Conservation (phyloP, 331 rosid species). For the Quercus lobata region DNA sequence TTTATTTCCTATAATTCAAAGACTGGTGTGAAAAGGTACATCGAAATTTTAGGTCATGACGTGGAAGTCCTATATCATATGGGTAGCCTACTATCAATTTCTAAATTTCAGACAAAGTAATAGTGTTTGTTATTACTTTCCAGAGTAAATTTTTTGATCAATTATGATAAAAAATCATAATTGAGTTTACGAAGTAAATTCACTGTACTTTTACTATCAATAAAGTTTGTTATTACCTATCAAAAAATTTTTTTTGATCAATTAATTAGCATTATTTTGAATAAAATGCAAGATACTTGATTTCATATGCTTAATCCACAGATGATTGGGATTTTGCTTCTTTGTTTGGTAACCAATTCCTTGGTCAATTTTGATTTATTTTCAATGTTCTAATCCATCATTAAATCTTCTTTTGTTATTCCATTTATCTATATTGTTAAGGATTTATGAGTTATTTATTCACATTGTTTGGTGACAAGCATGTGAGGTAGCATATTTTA, state of each 20-base stretch:
- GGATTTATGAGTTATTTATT: too few relatives aligned
- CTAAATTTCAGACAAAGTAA: not conserved
- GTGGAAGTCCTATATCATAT: not conserved
- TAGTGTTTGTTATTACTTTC: not conserved
- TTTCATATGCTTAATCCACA: not conserved
- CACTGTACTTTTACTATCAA: too few relatives aligned
- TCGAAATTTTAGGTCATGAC: not conserved
- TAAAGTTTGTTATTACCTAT: too few relatives aligned
- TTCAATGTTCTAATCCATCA: too few relatives aligned
- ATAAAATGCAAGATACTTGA: not conserved
- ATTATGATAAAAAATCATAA: not conserved
- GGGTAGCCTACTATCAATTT: not conserved
- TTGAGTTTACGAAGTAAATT: too few relatives aligned
- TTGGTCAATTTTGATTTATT: not conserved
- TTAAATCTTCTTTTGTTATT: too few relatives aligned
- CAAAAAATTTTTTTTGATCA: not conserved
- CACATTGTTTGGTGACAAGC: too few relatives aligned
- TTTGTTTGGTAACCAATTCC: not conserved
- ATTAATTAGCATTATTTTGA: not conserved
- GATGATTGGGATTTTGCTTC: not conserved
- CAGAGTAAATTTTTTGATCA: not conserved
- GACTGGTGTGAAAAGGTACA: not conserved
- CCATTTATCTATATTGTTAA: too few relatives aligned
- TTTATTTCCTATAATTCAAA: not conserved
- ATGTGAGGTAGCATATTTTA: too few relatives aligned